Evolutionary conservation across 805 yeast species (phyloP), one percentile per base, ranked within the genome.

Genomic region (Scheffersomyces lignosus): DNA sequence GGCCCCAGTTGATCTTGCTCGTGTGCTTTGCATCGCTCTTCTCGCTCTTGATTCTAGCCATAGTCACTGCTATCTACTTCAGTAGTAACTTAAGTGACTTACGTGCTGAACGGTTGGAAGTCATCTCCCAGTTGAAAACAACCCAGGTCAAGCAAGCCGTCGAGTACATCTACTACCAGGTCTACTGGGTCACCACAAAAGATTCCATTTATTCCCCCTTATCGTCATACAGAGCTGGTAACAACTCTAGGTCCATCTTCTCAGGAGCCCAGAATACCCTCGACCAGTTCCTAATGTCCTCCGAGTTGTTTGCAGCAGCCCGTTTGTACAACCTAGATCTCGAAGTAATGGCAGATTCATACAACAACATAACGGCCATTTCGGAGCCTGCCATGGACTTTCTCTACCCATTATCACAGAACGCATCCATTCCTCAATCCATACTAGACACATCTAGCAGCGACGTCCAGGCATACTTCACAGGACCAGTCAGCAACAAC

Each of bases 51-150:
- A 79, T 87, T 2, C 62, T 89, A 30, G 89, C 93, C 5, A 67
- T 85, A 15, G 88, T 84, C 16, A 78, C 87, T 7, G 93, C 70
- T 33, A 75, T 83, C 3, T 86, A 86, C 58, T 87, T 84, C 57
- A 77, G 87, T 3, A 58, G 67, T 15, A 83, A 78, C 44, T 77
- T 82, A 41, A 73, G 79, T 20, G 61, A 73, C 31, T 60, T 85
- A 29, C 70, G 95, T 49, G 78, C 81, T 1, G 89, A 86, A 43
- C 74, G 89, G 38, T 64, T 89, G 17, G 77, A 77, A 49, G 87
- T 87, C 29, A 85, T 88, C 15, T 85, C 96, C 2, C 85, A 85
- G 56, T 66, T 89, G 38, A 88, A 87, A 58, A 79, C 91, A 0
- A 76, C 90, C 0, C 96, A 89, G 58, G 67, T 88, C 15, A 74